Evolutionary conservation across 768 basidiomycete species (phyloP).

Genomic region (Mycena kentingensis): DNA sequence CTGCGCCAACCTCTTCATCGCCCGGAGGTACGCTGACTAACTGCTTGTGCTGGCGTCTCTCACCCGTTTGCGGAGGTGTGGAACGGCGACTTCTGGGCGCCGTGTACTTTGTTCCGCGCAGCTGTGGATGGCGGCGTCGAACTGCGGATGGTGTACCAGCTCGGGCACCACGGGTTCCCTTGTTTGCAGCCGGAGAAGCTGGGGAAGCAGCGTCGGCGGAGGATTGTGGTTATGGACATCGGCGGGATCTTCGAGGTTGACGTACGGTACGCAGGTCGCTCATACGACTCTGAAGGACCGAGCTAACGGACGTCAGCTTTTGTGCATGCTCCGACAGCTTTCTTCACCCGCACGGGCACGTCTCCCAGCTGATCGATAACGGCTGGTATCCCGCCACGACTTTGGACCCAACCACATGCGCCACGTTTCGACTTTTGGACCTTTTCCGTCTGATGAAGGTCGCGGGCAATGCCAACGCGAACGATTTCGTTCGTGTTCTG

Average conservation of each 20-base stretch:
- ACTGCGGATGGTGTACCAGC: background rate
- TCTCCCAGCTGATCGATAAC: slow-evolving; percentile 5
- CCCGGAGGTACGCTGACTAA: background rate
- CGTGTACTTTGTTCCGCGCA: background rate
- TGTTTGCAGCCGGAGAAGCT: background rate
- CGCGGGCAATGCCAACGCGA: slow-evolving; percentile 15
- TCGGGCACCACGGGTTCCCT: background rate
- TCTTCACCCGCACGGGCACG: background rate
- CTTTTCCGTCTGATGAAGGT: slow-evolving; percentile 15
- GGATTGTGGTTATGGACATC: background rate
- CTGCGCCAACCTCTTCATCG: background rate
- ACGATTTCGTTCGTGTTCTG: slow-evolving; percentile 16
- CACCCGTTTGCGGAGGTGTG: background rate
- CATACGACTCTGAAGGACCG: slow-evolving; percentile 8
- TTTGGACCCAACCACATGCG: slow-evolving; percentile 12
- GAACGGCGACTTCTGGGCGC: background rate
- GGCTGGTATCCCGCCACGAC: slow-evolving; percentile 21
- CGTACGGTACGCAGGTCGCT: slow-evolving; percentile 10
- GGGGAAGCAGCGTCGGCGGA: background rate
- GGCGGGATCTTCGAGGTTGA: background rate
- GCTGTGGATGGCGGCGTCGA: background rate
- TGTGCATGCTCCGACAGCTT: background rate
- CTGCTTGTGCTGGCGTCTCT: background rate
- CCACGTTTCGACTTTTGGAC: slow-evolving; percentile 12
- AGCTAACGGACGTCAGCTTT: background rate